Percentiles rank a stretch among this genome's conserved stretches.
Evolutionary conservation across 2,329 filamentous ascomycete genomes (phyloP).

Genomic region (Arthrobotrys sinensis): DNA sequence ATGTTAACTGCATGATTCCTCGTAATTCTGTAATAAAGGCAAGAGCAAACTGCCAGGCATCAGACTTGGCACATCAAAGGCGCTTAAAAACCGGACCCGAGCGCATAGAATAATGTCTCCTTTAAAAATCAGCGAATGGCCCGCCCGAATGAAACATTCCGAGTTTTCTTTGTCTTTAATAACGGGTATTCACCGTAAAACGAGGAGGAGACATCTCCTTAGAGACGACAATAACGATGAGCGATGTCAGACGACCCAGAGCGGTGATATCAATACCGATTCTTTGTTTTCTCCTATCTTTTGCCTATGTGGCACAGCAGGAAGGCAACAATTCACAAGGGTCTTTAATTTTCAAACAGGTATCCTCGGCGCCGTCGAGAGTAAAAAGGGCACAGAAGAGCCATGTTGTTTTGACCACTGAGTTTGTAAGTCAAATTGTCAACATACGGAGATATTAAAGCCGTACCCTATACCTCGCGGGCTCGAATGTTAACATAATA

Average conservation of each 20-base stretch:
- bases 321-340: not conserved
- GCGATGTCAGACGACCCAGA: not conserved
- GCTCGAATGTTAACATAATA: no score
- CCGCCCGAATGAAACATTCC: not conserved
- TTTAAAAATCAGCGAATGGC: not conserved
- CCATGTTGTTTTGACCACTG: constrained; percentile 9
- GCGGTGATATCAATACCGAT: not conserved
- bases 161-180: not conserved
- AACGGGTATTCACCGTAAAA: no score
- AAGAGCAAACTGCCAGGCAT: not conserved
- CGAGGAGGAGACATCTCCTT: not conserved
- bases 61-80: constrained; percentile 1
- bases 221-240: not conserved
- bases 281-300: constrained; percentile 10
- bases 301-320: constrained; percentile 31
- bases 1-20: not conserved
- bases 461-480: no score
- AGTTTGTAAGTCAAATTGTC: constrained; percentile 10
- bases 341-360: not conserved
- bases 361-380: not conserved
- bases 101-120: not conserved
- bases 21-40: not conserved
- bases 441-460: not conserved
- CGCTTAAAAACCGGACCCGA: not conserved
- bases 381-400: constrained; percentile 1